phyloP scores from a whole-genome alignment of 208 protist species.

The Trypanosoma cruzi region DNA sequence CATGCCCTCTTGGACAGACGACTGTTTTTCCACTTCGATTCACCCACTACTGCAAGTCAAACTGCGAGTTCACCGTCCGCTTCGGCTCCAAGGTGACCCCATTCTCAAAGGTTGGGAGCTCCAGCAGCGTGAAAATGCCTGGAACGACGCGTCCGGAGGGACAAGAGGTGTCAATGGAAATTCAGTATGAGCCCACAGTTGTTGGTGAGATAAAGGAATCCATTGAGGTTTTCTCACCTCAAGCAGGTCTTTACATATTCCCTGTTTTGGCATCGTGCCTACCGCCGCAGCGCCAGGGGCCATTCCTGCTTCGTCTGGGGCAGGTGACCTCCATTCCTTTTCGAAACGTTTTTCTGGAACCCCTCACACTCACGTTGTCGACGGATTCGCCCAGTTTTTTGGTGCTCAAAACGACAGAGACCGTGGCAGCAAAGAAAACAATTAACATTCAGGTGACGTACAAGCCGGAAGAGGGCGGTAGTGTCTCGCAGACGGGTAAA shows the following conservation, averaged over 20 bases:
- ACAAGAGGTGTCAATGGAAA: constrained; percentile 91
- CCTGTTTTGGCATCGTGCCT: constrained; percentile 88
- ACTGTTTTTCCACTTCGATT: constrained; percentile 70
- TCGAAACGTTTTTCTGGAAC: constrained; percentile 94
- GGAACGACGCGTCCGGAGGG: constrained; percentile 51
- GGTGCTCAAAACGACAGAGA: constrained; percentile 80
- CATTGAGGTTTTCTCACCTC: constrained; percentile 82
- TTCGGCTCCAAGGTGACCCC: constrained; percentile 41
- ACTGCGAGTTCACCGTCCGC: constrained; percentile 87
- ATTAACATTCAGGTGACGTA: constrained; percentile 72
- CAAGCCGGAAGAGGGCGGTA: constrained; percentile 49
- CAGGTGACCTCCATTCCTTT: constrained; percentile 83
- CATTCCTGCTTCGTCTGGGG: constrained; percentile 69
- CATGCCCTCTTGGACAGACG: constrained; percentile 86
- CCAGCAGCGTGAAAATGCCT: constrained; percentile 42
- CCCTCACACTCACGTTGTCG: constrained; percentile 74
- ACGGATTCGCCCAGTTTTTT: constrained; percentile 88
- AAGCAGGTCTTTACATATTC: constrained; percentile 93
- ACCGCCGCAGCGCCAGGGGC: constrained; percentile 93
- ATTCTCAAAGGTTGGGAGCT: constrained; percentile 53
- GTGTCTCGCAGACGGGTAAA: constrained; percentile 33
- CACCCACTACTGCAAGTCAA: constrained; percentile 60
- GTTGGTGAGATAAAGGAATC: constrained; percentile 81
- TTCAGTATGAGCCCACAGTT: constrained; percentile 92
- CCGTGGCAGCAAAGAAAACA: constrained; percentile 81